These are phyloP conservation scores for Pseudogymnoascus sp. DNA, from an alignment of 2,329 filamentous ascomycete species.

Conservation along the genomic window DNA sequence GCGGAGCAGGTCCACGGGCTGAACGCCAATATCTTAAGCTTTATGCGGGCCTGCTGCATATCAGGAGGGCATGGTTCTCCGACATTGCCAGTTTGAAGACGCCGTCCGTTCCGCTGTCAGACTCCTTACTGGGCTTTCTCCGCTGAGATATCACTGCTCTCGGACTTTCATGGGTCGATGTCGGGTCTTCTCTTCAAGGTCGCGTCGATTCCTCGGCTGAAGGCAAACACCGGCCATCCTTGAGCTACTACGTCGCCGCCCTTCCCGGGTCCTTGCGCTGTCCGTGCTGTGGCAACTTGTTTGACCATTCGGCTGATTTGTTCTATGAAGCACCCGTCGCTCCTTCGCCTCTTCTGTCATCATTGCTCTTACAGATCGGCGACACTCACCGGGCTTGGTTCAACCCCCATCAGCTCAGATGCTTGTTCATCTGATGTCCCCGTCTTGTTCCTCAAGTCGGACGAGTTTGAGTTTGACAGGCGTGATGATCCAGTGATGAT, in stretches of 20 bases:
- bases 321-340: background rate
- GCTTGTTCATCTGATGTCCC: conserved; percentile 8
- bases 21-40: background rate
- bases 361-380: background rate
- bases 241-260: background rate
- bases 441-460: background rate
- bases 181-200: background rate
- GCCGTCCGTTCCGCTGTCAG: conserved; percentile 3
- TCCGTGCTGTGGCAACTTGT: background rate
- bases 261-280: background rate
- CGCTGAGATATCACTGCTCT: background rate
- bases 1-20: background rate
- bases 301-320: background rate
- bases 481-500: conserved; percentile 3
- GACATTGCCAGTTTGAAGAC: conserved; percentile 1
- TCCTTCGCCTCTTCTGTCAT: background rate
- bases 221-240: background rate
- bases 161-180: background rate
- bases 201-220: background rate
- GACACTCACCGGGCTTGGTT: background rate
- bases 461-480: background rate
- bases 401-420: background rate
- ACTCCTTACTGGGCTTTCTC: background rate
- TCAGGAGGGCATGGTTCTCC: background rate
- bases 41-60: background rate